A percentile compares a stretch with the other conserved stretches of the same genome.
These are phyloP conservation scores for Nicotiana obtusifolia DNA, from an alignment of 257 asterid genomes.

Conservation along the genomic window DNA sequence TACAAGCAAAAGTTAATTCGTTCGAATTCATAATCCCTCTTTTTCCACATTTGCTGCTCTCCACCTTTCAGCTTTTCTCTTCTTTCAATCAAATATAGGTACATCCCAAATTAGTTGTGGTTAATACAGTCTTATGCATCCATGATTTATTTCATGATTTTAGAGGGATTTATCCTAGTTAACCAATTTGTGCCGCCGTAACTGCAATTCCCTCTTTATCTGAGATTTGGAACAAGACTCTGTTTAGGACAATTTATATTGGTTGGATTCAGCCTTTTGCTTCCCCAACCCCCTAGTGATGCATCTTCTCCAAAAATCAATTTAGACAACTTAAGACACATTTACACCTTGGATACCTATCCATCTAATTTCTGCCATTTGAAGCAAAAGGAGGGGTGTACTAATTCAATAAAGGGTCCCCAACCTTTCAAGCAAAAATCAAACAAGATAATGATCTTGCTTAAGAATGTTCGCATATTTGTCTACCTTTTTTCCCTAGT, in stretches of 20 bases:
- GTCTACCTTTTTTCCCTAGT: neutral
- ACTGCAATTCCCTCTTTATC: neutral
- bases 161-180: neutral
- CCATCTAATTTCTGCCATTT: neutral
- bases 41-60: neutral
- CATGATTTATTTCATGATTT: neutral
- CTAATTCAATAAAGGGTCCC: neutral
- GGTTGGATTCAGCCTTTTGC: neutral
- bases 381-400: neutral
- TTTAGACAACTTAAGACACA: neutral
- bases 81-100: neutral
- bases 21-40: neutral
- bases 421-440: constrained; percentile 11
- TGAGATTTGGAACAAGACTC: neutral
- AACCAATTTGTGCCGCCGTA: neutral
- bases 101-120: neutral
- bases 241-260: neutral
- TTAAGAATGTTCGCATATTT: constrained; percentile 14
- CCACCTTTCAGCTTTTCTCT: neutral
- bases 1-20: too few relatives aligned
- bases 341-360: neutral
- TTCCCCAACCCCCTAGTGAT: neutral
- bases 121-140: neutral
- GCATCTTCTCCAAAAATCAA: neutral
- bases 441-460: constrained; percentile 23